Percentiles rank a stretch among this genome's conserved stretches.
Conservation (phyloP, 176 grass and related monocot species). For the Bromus sterilis region DNA sequence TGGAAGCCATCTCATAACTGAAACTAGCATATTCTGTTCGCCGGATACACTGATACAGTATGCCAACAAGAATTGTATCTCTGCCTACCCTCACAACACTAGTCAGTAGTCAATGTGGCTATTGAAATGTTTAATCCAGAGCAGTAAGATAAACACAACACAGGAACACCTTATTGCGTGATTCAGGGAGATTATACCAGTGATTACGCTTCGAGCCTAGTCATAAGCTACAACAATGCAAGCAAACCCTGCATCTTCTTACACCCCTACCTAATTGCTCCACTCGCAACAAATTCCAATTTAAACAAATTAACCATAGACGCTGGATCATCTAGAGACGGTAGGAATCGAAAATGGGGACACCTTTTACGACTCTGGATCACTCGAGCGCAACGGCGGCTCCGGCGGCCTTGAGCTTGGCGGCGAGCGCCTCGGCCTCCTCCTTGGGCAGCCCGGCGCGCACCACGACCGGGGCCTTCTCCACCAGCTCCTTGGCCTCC, state of each 20-base stretch:
- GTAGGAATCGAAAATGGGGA: conserved; percentile 12
- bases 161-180: conserved; percentile 13
- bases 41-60: conserved; percentile 8
- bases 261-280: not conserved
- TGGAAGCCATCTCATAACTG: not conserved
- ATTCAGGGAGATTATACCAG: conserved; percentile 17
- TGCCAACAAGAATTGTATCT: not conserved
- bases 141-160: not conserved
- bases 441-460: conserved; percentile 80
- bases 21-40: not conserved
- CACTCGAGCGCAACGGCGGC: conserved; percentile 80
- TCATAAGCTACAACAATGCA: conserved; percentile 32
- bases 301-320: conserved; percentile 11
- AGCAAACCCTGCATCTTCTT: conserved; percentile 19
- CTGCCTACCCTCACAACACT: not conserved
- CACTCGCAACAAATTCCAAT: conserved; percentile 10
- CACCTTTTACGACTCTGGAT: conserved; percentile 25
- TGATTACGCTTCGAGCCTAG: conserved; percentile 14
- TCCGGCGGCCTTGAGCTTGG: conserved; percentile 87
- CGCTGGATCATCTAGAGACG: not conserved
- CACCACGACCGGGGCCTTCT: conserved; percentile 85
- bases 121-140: not conserved
- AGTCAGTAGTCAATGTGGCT: not conserved
- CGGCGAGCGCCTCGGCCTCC: conserved; percentile 78
- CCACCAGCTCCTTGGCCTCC: conserved; percentile 96